These are phyloP conservation scores for Irpex sp. DNA, from an alignment of 1,284 basidiomycete genomes.

Conservation along the genomic window DNA sequence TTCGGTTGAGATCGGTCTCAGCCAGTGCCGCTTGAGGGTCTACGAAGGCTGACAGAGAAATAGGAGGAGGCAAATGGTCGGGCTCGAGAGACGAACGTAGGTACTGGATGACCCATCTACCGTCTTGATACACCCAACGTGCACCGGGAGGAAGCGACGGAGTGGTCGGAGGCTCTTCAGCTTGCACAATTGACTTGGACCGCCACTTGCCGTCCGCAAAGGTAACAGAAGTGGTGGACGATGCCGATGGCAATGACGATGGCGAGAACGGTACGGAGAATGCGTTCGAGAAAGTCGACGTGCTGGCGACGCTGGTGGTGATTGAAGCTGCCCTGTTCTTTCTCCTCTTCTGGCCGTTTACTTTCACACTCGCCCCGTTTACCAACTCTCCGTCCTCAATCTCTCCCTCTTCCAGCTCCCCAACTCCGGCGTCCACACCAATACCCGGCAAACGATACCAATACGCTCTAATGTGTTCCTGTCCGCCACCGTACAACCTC, in stretches of 20 bases:
- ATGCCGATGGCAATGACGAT: not conserved
- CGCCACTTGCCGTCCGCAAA: not conserved
- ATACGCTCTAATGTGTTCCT: constrained; percentile 46
- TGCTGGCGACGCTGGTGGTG: not conserved
- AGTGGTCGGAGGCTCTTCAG: not conserved
- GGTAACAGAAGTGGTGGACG: not conserved
- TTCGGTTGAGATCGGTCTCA: not conserved
- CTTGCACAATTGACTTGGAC: not conserved
- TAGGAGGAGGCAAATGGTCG: not conserved
- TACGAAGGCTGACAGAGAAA: not conserved
- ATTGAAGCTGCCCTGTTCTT: constrained; percentile 15
- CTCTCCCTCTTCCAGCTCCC: constrained; percentile 18
- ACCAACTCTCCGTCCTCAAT: constrained; percentile 28
- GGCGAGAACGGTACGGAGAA: not conserved
- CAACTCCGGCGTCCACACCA: constrained; percentile 3
- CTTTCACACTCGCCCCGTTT: constrained; percentile 12
- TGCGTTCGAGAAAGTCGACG: not conserved
- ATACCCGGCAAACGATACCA: constrained; percentile 38
- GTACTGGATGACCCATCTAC: not conserved
- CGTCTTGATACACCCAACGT: not conserved
- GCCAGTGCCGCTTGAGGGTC: not conserved
- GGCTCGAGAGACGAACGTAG: not conserved
- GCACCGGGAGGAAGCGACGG: not conserved
- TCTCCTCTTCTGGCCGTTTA: constrained; percentile 17
- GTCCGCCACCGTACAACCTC: constrained; percentile 39